Percentiles rank a stretch among this genome's conserved stretches.
phyloP scores from a whole-genome alignment of 371 early-diverging fungal genomes.

The Mortierella sp. region DNA sequence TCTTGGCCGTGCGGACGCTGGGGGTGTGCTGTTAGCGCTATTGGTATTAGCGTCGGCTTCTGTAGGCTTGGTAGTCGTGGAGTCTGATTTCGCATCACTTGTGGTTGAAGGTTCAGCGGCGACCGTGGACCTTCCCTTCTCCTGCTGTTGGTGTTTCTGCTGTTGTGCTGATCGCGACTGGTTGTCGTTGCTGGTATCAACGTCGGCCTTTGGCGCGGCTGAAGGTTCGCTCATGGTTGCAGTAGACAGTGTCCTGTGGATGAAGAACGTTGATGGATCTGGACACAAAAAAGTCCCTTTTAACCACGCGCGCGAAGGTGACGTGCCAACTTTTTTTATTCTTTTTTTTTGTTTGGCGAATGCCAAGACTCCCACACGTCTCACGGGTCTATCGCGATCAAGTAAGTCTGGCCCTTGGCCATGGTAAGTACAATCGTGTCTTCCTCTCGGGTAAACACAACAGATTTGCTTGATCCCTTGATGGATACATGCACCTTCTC shows the following conservation, averaged over 20 bases:
- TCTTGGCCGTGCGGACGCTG: background rate
- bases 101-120: background rate
- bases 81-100: background rate
- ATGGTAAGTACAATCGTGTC: conserved; percentile 21
- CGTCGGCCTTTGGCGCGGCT: background rate
- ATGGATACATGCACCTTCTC: conserved; percentile 29
- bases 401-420: conserved; percentile 38
- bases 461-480: conserved; percentile 25
- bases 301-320: background rate
- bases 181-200: conserved; percentile 1
- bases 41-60: background rate
- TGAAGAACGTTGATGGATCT: too few species aligned
- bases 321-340: background rate
- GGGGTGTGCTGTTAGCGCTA: conserved; percentile 4
- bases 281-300: too few species aligned
- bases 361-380: too few species aligned
- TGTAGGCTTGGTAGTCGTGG: background rate
- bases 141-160: conserved; percentile 1
- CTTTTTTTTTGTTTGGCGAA: too few species aligned
- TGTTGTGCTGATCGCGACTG: background rate
- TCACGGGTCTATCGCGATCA: conserved; percentile 28
- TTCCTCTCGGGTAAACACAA: conserved; percentile 9
- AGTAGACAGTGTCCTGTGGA: too few species aligned
- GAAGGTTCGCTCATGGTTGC: conserved; percentile 16
- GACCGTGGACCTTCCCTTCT: background rate